phyloP scores from a whole-genome alignment of 1,284 basidiomycete genomes.

The Malassezia sp. region DNA sequence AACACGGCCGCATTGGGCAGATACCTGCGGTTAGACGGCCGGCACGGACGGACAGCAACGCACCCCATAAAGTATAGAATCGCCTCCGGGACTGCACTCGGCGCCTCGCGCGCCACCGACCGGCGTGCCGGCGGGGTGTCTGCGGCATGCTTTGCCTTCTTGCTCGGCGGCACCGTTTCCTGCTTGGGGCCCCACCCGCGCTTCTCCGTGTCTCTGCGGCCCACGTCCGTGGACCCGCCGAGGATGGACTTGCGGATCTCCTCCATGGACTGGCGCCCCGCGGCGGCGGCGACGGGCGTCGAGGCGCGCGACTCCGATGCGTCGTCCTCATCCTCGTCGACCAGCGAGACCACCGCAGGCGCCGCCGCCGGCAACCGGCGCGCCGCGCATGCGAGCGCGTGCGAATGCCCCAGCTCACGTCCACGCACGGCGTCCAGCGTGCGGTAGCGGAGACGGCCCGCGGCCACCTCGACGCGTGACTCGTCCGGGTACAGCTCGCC shows the following conservation, averaged over 20 bases:
- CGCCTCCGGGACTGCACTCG: conserved; percentile 9
- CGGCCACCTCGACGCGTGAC: conserved; percentile 78
- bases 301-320: background rate
- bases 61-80: conserved; percentile 15
- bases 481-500: conserved; percentile 76
- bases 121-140: conserved; percentile 1
- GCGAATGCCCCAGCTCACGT: conserved; percentile 62
- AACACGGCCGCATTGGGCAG: conserved; percentile 8
- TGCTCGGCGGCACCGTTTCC: conserved; percentile 4
- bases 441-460: conserved; percentile 75
- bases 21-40: too few species aligned
- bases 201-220: conserved; percentile 13
- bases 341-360: background rate
- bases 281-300: background rate
- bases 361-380: too few species aligned
- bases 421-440: conserved; percentile 77
- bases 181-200: conserved; percentile 8
- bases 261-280: conserved; percentile 13
- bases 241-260: conserved; percentile 13
- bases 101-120: conserved; percentile 6
- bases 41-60: background rate
- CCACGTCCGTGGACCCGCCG: conserved; percentile 1
- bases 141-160: conserved; percentile 1
- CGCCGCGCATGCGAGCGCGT: too few species aligned
- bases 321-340: background rate